Evolutionary conservation across 768 basidiomycete species (phyloP).

Genomic region (Russula olivacea): DNA sequence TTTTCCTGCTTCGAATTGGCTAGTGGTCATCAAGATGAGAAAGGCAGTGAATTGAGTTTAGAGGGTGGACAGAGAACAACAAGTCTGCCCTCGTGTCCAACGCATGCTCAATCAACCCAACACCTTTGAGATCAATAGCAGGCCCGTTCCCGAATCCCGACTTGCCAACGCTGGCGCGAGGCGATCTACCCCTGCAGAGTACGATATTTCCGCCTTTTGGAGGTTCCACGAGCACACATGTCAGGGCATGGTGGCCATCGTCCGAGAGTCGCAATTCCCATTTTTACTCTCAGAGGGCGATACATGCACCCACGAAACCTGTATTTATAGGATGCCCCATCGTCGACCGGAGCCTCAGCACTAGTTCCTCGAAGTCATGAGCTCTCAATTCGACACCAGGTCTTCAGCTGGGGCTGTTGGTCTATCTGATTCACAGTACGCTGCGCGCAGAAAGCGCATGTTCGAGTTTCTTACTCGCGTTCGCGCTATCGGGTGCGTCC

Average conservation of each 20-base stretch:
- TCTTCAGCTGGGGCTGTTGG: conserved; percentile 36
- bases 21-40: not conserved
- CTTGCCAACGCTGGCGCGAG: not conserved
- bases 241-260: too few relatives aligned
- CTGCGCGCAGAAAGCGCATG: conserved; percentile 39
- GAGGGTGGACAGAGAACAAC: not conserved
- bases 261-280: not conserved
- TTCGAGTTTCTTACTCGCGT: conserved; percentile 55
- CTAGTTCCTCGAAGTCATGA: not conserved
- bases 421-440: conserved; percentile 42
- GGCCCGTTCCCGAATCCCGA: not conserved
- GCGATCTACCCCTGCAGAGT: not conserved
- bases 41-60: not conserved
- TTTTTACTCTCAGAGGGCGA: not conserved
- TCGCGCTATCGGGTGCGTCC: conserved; percentile 51
- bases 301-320: not conserved
- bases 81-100: not conserved
- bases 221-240: not conserved
- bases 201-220: not conserved
- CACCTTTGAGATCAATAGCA: not conserved
- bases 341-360: not conserved
- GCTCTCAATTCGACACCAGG: not conserved
- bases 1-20: not conserved
- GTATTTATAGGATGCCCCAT: not conserved
- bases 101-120: not conserved